Base-by-base conservation (phyloP, 75 land plant genomes). In the Larix kaempferi region DNA sequence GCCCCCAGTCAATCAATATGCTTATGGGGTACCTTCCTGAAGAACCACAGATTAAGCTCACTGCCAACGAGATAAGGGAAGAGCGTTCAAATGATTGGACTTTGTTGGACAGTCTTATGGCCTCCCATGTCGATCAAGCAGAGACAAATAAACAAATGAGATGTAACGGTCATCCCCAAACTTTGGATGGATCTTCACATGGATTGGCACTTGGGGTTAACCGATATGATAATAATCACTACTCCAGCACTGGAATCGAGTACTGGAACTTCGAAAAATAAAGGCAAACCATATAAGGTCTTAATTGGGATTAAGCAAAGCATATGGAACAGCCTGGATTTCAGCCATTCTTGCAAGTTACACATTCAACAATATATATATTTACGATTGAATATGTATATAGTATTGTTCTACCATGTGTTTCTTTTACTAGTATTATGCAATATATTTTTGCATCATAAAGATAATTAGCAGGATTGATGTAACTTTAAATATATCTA, bases 71-170 rank as follows among this genome's bases (percentile, higher is more conserved):
- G n/a, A n/a, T 69, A 0, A 69, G 73, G 35, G 73, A 69, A 69
- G 73, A 41, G 66, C 54, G 63, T 23, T 22, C 73, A 15, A 81
- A 78, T 15, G 87, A 85, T 41, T 86, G 87, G 87, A 79, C 84
- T 0, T 59, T 86, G 74, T 54, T 86, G 82, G 87, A 86, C 61
- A 82, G 76, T 74, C 73, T 86, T 17, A 58, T 86, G 15, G 57
- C 77, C 17, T 73, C 82, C n/a, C 72, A 84, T 17, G n/a, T 29
- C 1, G 23, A 37, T 10, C 73, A 41, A 69, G 8, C 73, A 39
- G 73, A 69, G 3, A 12, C n/a, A 39, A 12, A 12, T 12, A 69
- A 69, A 23, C 52, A 69, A 44, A 41, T 41, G 41, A 21, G 39
- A 69, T 69, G 8, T n/a, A 39, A 69, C 41, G 73, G 13, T 62